A percentile compares a stretch with the other conserved stretches of the same genome.
phyloP scores from a whole-genome alignment of 1,139 yeast genomes.

The Geotrichum histeridarum region DNA sequence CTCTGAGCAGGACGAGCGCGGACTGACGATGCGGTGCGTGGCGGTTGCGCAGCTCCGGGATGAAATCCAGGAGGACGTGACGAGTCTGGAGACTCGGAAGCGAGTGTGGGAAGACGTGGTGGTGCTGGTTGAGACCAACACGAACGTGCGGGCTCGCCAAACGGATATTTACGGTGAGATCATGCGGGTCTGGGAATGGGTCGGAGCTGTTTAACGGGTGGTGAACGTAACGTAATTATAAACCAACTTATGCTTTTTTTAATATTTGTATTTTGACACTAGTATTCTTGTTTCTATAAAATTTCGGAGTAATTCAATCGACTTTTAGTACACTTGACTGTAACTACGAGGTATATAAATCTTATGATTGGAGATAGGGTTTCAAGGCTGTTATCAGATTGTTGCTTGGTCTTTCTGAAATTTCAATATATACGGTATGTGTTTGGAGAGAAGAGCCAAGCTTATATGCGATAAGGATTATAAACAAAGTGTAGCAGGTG shows the following conservation, averaged over 20 bases:
- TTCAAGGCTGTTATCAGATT: no score
- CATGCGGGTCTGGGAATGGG: constrained; percentile 88
- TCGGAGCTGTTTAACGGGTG: constrained; percentile 37
- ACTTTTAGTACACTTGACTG: no score
- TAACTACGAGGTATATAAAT: no score
- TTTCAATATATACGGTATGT: no score
- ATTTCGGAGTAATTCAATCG: neutral
- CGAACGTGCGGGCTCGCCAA: constrained; percentile 51
- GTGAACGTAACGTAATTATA: neutral
- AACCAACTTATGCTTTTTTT: neutral
- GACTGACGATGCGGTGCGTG: constrained; percentile 46
- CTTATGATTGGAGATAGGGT: no score
- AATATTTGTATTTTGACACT: neutral
- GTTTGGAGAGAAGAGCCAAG: no score
- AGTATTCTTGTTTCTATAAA: neutral
- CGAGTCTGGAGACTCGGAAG: constrained; percentile 46
- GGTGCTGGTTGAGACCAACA: constrained; percentile 56
- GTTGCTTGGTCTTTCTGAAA: no score
- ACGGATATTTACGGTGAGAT: constrained; percentile 81
- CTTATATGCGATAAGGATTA: no score
- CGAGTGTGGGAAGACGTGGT: constrained; percentile 61
- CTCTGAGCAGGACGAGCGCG: constrained; percentile 37
- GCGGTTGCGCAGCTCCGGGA: constrained; percentile 78
- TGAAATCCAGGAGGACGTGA: constrained; percentile 42
- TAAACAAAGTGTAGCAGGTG: no score